Percentiles rank a stretch among this genome's conserved stretches.
Evolutionary conservation across 2,329 filamentous ascomycete genomes (phyloP).

Genomic region (Trichoderma atrobrunneum): DNA sequence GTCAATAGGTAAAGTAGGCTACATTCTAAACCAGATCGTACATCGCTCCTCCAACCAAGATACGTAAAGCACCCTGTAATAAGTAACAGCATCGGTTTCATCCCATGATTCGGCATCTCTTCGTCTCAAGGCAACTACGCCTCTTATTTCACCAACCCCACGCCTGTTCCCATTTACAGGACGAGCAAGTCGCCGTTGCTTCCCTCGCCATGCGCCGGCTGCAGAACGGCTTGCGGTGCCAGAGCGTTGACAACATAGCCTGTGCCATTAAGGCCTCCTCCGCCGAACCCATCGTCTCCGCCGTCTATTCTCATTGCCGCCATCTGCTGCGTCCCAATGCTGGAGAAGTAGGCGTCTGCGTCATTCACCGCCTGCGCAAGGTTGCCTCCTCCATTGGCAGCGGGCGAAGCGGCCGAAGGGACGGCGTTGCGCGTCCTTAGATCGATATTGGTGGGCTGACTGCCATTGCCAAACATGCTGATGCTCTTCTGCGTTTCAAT

Average conservation of each 20-base stretch:
- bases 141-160: neutral
- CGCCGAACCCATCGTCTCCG: constrained; percentile 61
- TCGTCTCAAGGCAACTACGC: neutral
- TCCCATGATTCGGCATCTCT: neutral
- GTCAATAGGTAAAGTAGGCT: neutral
- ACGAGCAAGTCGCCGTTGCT: constrained; percentile 71
- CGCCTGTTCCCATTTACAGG: constrained; percentile 43
- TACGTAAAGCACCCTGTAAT: neutral
- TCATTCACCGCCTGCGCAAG: constrained; percentile 73
- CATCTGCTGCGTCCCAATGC: constrained; percentile 71
- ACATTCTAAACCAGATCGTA: constrained; percentile 10
- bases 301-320: constrained; percentile 65
- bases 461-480: constrained; percentile 54
- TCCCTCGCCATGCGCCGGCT: constrained; percentile 61
- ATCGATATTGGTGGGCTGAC: constrained; percentile 51
- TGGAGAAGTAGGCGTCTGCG: constrained; percentile 86
- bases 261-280: constrained; percentile 50
- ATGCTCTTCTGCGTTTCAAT: constrained; percentile 58
- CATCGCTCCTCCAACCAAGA: neutral
- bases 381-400: constrained; percentile 39
- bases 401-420: constrained; percentile 19
- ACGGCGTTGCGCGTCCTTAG: constrained; percentile 36
- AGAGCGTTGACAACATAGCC: constrained; percentile 79
- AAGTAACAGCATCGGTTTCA: neutral
- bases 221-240: constrained; percentile 71